These are phyloP conservation scores for Fusarium sp. DNA, from an alignment of 2,329 filamentous ascomycete species.

Conservation along the genomic window DNA sequence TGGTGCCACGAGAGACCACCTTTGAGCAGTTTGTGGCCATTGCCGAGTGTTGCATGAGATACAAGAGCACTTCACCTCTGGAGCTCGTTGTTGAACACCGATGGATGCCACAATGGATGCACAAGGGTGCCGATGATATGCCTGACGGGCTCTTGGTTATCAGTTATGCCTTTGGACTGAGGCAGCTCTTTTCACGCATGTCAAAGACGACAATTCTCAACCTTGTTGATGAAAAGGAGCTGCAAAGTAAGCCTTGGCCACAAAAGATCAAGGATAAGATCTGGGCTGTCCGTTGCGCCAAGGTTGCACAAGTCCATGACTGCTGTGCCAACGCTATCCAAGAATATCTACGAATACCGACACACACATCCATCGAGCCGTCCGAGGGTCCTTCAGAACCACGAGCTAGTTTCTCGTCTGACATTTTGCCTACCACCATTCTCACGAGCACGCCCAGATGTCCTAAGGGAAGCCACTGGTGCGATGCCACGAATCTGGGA, in stretches of 20 bases:
- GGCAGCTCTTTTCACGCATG: slow-evolving; percentile 65
- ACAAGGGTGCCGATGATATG: slow-evolving; percentile 64
- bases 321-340: slow-evolving; percentile 62
- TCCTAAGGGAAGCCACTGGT: slow-evolving; percentile 65
- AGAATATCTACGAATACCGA: slow-evolving; percentile 61
- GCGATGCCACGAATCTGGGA: slow-evolving; percentile 68
- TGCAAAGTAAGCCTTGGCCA: slow-evolving; percentile 64
- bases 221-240: slow-evolving; percentile 59
- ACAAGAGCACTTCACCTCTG: slow-evolving; percentile 67
- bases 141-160: slow-evolving; percentile 67
- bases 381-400: slow-evolving; percentile 40
- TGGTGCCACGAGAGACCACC: slow-evolving; percentile 62
- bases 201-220: slow-evolving; percentile 66
- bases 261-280: slow-evolving; percentile 64
- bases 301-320: slow-evolving; percentile 65
- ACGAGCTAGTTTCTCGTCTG: slow-evolving; percentile 37
- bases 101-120: slow-evolving; percentile 69
- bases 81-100: slow-evolving; percentile 66
- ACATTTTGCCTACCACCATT: slow-evolving; percentile 35
- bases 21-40: slow-evolving; percentile 68
- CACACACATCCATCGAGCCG: slow-evolving; percentile 32
- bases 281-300: slow-evolving; percentile 64
- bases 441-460: slow-evolving; percentile 62
- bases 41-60: slow-evolving; percentile 65
- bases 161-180: slow-evolving; percentile 67